phyloP scores from a whole-genome alignment of 1,139 yeast genomes.

The Saccharomyces uvarum region DNA sequence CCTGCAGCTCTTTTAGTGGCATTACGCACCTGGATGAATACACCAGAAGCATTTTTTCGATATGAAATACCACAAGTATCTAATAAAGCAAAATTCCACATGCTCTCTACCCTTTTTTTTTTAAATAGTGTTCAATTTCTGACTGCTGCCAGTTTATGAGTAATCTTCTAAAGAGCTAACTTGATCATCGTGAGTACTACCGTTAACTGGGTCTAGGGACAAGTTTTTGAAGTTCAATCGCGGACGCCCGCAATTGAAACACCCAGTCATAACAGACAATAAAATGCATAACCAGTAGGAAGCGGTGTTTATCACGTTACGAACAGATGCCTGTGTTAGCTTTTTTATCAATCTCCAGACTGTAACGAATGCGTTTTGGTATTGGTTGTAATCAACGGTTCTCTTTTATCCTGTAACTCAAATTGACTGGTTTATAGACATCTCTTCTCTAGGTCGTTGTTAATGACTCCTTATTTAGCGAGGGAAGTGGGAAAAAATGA shows the following conservation, averaged over 20 bases:
- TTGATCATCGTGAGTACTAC: background rate
- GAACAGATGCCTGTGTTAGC: background rate
- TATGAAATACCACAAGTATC: background rate
- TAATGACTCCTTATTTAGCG: background rate
- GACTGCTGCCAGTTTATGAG: background rate
- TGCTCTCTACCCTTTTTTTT: background rate
- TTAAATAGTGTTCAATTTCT: background rate
- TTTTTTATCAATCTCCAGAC: no score
- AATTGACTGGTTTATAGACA: background rate
- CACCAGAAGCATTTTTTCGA: constrained; percentile 7
- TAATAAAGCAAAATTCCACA: background rate
- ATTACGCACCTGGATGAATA: constrained; percentile 55
- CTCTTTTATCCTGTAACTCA: background rate
- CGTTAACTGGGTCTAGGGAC: background rate
- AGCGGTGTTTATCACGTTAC: background rate
- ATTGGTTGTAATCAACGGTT: no score
- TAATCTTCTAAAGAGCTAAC: background rate
- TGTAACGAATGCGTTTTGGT: no score
- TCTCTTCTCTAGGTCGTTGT: background rate
- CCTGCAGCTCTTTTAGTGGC: constrained; percentile 95
- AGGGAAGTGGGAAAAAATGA: background rate
- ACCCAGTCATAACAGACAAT: background rate
- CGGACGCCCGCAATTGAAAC: background rate
- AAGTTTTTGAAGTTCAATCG: background rate
- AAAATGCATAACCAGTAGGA: background rate